A percentile compares a stretch with the other conserved stretches of the same genome.
These are phyloP conservation scores for Niebla homalea DNA, from an alignment of 495 filamentous ascomycete species.

Conservation along the genomic window DNA sequence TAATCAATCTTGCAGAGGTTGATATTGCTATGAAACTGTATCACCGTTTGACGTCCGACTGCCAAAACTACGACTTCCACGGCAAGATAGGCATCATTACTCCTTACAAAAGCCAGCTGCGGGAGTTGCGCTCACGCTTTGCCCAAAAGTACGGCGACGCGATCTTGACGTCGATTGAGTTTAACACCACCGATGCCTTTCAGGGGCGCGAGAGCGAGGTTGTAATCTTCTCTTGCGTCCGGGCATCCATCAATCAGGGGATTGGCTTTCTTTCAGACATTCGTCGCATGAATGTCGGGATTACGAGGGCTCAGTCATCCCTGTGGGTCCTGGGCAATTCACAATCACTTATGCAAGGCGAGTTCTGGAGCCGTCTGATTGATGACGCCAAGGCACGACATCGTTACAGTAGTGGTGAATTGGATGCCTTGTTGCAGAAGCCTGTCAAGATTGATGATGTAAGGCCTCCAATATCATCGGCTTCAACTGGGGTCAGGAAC, in stretches of 20 bases:
- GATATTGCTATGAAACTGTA: slow-evolving; percentile 75
- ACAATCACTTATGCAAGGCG: slow-evolving; percentile 64
- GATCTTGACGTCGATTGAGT: slow-evolving; percentile 72
- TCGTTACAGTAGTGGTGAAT: slow-evolving; percentile 62
- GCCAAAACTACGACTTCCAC: slow-evolving; percentile 49
- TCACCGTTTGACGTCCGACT: slow-evolving; percentile 61
- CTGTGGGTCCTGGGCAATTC: slow-evolving; percentile 94
- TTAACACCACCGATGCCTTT: slow-evolving; percentile 97
- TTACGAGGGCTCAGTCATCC: slow-evolving; percentile 90
- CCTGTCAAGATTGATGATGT: slow-evolving; percentile 27
- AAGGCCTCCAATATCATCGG: not conserved
- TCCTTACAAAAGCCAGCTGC: slow-evolving; percentile 88
- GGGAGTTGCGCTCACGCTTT: slow-evolving; percentile 62
- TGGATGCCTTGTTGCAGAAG: slow-evolving; percentile 34
- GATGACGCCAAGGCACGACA: slow-evolving; percentile 61
- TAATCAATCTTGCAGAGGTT: slow-evolving; percentile 80
- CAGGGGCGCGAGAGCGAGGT: slow-evolving; percentile 94
- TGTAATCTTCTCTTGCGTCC: slow-evolving; percentile 97
- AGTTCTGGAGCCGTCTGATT: slow-evolving; percentile 80
- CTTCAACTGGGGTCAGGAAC: slow-evolving; percentile 20
- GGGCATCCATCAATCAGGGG: slow-evolving; percentile 72
- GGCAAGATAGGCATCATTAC: slow-evolving; percentile 94
- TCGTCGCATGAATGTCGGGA: slow-evolving; percentile 97
- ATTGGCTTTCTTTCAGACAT: slow-evolving; percentile 98
- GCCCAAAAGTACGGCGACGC: slow-evolving; percentile 51